phyloP scores from a whole-genome alignment of 257 asterid genomes.

The Nemophila menziesii region DNA sequence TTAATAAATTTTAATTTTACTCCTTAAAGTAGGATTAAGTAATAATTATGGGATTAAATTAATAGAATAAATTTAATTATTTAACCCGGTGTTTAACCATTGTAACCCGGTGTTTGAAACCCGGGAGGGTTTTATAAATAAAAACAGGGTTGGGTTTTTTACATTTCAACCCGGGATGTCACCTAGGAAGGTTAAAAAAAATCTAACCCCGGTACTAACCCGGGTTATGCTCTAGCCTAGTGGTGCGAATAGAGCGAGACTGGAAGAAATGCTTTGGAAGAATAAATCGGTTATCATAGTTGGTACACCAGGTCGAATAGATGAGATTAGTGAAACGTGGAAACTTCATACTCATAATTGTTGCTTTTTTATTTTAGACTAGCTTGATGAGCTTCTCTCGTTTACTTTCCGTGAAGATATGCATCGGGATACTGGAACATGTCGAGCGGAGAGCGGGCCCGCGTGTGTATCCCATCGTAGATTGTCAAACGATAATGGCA shows the following conservation, averaged over 20 bases:
- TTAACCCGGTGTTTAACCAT: too few relatives aligned
- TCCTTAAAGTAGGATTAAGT: too few relatives aligned
- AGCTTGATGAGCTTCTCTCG: conserved; percentile 88
- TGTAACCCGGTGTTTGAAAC: too few relatives aligned
- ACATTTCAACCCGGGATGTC: too few relatives aligned
- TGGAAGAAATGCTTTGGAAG: conserved; percentile 87
- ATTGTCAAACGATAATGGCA: conserved; percentile 78
- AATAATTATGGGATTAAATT: too few relatives aligned
- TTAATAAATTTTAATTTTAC: too few relatives aligned
- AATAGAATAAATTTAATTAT: too few relatives aligned
- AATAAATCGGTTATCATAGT: conserved; percentile 79
- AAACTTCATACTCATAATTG: conserved; percentile 89
- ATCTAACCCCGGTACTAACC: too few relatives aligned
- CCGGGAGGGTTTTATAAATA: too few relatives aligned
- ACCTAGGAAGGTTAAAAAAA: too few relatives aligned
- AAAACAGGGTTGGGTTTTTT: too few relatives aligned
- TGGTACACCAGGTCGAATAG: conserved; percentile 95
- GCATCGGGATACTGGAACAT: conserved; percentile 81
- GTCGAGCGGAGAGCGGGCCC: conserved; percentile 60
- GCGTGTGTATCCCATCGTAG: conserved; percentile 19
- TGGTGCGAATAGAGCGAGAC: conserved; percentile 89
- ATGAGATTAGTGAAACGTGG: conserved; percentile 79
- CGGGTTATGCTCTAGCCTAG: too few relatives aligned
- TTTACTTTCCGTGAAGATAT: conserved; percentile 85
- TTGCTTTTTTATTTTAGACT: conserved; percentile 71